Evolutionary conservation across 345 rosid species (phyloP), one percentile per base, ranked within the genome.

Genomic region (Moricandia arvensis): DNA sequence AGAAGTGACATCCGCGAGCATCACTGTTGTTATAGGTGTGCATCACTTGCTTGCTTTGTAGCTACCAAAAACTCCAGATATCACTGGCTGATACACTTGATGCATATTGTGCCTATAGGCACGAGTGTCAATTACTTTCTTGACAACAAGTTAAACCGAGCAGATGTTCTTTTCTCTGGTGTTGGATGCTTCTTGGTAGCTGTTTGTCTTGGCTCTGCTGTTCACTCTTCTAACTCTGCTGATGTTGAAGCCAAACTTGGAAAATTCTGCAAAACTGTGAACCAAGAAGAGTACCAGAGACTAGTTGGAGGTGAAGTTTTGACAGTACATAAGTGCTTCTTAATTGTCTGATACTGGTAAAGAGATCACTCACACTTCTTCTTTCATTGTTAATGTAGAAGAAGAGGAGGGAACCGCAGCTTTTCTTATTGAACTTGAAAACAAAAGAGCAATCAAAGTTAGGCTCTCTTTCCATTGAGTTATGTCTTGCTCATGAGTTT

Each of bases 141-240:
- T 53, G 98, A 90, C 51, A 84, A 81, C 63, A 87, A 75, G 78
- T 83, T 81, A 49, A 81, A 81, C 77, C 81, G 69, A 70, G 98
- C 98, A 1, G 90, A 87, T 80, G 74, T 90, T 55, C 91, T 90
- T 51, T 93, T 93, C 75, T 83, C 96, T 0, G 98, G 98, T 43
- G 91, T 90, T 13, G 84, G 80, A 8, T 89, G 96, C 85, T 93
- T 89, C 84, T 60, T 90, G 72, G 74, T 89, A 45, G 96, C 95
- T 6, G 89, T 88, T 77, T 89, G 84, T 81, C 90, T 93, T 66
- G 98, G 88, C 17, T 90, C 96, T 58, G 85, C 84, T 69, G 87
- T 90, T 69, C 96, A 93, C 73, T 55, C 86, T 11, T 90, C 95
- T 16, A 93, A 90, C 80, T 86, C 85, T 33, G 83, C 88, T 37